These are phyloP conservation scores for Candida tammaniensis DNA, from an alignment of 805 yeast genomes.

Conservation along the genomic window DNA sequence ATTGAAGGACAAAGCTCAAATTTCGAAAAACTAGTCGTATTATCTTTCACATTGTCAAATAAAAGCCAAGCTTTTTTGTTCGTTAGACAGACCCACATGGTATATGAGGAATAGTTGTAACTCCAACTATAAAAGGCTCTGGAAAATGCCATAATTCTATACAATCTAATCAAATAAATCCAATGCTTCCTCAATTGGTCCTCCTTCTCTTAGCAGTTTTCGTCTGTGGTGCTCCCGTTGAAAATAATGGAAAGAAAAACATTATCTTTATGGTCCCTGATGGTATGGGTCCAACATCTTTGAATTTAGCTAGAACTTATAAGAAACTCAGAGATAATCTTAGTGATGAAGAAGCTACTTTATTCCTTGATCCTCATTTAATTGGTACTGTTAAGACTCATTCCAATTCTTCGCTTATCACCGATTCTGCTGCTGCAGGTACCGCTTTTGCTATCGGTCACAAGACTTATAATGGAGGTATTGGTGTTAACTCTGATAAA, in stretches of 20 bases:
- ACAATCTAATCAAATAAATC: no score
- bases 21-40: no score
- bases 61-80: no score
- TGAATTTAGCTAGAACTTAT: slow-evolving; percentile 75
- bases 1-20: no score
- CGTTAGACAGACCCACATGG: no score
- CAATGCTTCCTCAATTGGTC: slow-evolving; percentile 2
- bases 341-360: slow-evolving; percentile 44
- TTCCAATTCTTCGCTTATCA: slow-evolving; percentile 73
- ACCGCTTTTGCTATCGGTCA: slow-evolving; percentile 86
- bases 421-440: slow-evolving; percentile 99
- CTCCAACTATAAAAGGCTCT: no score
- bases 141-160: no score
- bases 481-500: slow-evolving; percentile 67
- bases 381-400: slow-evolving; percentile 85
- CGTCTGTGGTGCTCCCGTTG: no score
- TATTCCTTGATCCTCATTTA: slow-evolving; percentile 63
- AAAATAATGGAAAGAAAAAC: slow-evolving; percentile 60
- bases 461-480: slow-evolving; percentile 86
- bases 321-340: slow-evolving; percentile 59
- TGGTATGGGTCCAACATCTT: slow-evolving; percentile 91
- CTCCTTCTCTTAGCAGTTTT: no score
- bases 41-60: no score
- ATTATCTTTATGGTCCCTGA: slow-evolving; percentile 87
- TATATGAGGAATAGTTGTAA: no score